A percentile compares a stretch with the other conserved stretches of the same genome.
These are phyloP conservation scores for Pseudevernia furfuracea DNA, from an alignment of 495 filamentous ascomycete genomes.

Conservation along the genomic window DNA sequence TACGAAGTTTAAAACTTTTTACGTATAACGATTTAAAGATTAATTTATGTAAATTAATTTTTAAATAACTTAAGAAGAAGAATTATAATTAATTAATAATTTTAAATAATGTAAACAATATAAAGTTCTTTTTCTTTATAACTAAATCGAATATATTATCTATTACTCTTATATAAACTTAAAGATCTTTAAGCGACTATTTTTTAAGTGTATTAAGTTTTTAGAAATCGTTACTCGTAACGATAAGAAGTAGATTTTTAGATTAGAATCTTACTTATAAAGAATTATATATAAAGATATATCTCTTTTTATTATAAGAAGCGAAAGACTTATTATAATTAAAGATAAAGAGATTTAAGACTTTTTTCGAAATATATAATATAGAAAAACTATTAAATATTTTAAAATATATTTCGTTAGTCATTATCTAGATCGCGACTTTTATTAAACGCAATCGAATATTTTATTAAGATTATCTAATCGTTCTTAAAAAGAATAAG, in stretches of 20 bases:
- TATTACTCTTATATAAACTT: too few species aligned
- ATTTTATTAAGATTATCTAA: background rate
- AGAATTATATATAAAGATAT: background rate
- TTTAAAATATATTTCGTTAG: background rate
- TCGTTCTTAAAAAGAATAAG: background rate
- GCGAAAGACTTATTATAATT: background rate
- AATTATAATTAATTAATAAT: too few species aligned
- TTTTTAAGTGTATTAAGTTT: background rate
- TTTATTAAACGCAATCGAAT: background rate
- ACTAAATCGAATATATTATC: too few species aligned
- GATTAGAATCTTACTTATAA: background rate
- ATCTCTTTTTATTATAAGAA: background rate
- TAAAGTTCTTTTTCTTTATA: too few species aligned
- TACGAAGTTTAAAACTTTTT: too few species aligned
- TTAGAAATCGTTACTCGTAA: background rate
- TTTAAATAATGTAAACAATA: too few species aligned
- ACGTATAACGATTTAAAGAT: too few species aligned
- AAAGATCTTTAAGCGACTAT: background rate
- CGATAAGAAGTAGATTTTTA: background rate
- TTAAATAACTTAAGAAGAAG: too few species aligned
- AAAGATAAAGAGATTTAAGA: background rate
- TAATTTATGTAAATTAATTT: too few species aligned
- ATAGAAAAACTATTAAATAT: background rate
- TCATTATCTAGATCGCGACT: background rate
- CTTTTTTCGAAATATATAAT: background rate